A percentile compares a stretch with the other conserved stretches of the same genome.
Evolutionary conservation across 2,329 filamentous ascomycete species (phyloP).

Genomic region (Aspergillus eucalypticola): DNA sequence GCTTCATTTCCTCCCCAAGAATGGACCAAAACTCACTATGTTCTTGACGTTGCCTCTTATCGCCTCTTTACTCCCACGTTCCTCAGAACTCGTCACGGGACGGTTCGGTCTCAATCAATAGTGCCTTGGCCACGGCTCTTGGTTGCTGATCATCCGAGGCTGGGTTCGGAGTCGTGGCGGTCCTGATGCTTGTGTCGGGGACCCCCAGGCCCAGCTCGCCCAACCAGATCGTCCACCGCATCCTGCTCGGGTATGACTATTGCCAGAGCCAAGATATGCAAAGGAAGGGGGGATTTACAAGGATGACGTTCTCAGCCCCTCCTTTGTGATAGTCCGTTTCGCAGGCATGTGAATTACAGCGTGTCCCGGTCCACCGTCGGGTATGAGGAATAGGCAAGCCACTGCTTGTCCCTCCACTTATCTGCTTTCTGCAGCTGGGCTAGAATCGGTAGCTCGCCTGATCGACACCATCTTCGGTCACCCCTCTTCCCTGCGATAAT

Average conservation of each 20-base stretch:
- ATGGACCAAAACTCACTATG: not conserved
- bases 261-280: constrained; percentile 29
- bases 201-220: constrained; percentile 6
- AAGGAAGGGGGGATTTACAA: constrained; percentile 23
- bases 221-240: constrained; percentile 10
- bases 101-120: constrained; percentile 8
- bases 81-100: constrained; percentile 15
- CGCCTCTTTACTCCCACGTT: not conserved
- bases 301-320: constrained; percentile 32
- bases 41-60: not conserved
- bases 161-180: constrained; percentile 30
- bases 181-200: constrained; percentile 15
- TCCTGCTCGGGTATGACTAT: constrained; percentile 11
- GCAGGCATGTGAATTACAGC: constrained; percentile 12
- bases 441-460: constrained; percentile 20
- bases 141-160: constrained; percentile 35
- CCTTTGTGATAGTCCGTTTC: constrained; percentile 15
- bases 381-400: constrained; percentile 1
- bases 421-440: constrained; percentile 14
- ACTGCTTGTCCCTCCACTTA: constrained; percentile 1
- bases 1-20: not conserved
- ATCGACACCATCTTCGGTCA: constrained; percentile 28
- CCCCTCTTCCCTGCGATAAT: constrained; percentile 24
- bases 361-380: constrained; percentile 12
- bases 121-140: constrained; percentile 25